Evolutionary conservation across 2,329 filamentous ascomycete species (phyloP).

Genomic region (Pseudogymnoascus sp.): DNA sequence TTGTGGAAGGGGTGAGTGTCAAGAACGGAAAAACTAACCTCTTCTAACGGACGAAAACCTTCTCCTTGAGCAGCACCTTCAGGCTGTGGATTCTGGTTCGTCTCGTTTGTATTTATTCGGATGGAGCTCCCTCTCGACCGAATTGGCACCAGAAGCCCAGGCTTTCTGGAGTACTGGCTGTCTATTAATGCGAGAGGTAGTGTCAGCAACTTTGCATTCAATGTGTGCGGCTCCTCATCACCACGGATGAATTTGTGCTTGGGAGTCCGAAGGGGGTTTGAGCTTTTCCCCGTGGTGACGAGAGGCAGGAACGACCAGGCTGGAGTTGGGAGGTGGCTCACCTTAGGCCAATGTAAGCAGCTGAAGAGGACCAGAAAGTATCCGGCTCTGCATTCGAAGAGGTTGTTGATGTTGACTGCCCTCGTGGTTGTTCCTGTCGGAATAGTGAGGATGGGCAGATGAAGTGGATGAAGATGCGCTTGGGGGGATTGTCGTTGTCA

Average conservation of each 20-base stretch:
- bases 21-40: not conserved
- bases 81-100: not conserved
- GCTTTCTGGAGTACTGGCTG: conserved; percentile 20
- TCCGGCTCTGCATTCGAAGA: conserved; percentile 3
- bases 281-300: conserved; percentile 5
- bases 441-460: conserved; percentile 7
- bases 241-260: not conserved
- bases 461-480: conserved; percentile 7
- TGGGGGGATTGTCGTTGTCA: conserved; percentile 8
- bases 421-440: conserved; percentile 3
- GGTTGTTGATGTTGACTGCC: not conserved
- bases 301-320: conserved; percentile 1
- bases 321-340: not conserved
- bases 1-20: not conserved
- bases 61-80: not conserved
- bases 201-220: not conserved
- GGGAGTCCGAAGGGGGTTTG: not conserved
- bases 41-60: conserved; percentile 4
- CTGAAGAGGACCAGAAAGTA: not conserved
- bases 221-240: not conserved
- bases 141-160: conserved; percentile 53
- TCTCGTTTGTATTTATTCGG: not conserved
- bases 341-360: conserved; percentile 2
- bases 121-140: conserved; percentile 20
- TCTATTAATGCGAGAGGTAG: not conserved